A percentile compares a stretch with the other conserved stretches of the same genome.
Conservation (phyloP, 257 asterid species). For the Jacaranda mimosifolia region DNA sequence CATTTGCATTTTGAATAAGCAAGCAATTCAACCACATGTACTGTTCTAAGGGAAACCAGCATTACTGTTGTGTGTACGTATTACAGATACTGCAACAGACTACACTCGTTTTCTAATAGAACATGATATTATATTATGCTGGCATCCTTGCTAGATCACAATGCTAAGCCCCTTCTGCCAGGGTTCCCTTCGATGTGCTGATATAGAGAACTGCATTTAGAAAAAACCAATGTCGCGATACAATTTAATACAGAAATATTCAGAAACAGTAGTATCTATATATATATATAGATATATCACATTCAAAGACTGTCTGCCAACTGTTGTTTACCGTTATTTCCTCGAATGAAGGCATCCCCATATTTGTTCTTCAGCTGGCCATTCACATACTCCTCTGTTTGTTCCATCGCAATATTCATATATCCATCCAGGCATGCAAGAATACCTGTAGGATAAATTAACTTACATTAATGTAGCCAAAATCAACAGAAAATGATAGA, state of each 20-base stretch:
- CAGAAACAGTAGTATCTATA: neutral
- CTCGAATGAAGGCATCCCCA: conserved; percentile 97
- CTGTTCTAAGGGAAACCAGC: neutral
- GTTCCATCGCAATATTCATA: conserved; percentile 99
- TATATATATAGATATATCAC: too few relatives aligned
- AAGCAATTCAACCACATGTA: conserved; percentile 23
- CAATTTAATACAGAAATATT: neutral
- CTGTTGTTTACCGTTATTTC: conserved; percentile 77
- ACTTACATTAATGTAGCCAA: neutral
- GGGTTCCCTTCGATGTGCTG: conserved; percentile 91
- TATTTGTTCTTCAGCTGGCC: conserved; percentile 96
- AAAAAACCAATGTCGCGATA: conserved; percentile 10
- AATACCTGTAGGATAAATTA: conserved; percentile 59
- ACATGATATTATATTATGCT: conserved; percentile 10
- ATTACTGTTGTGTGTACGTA: conserved; percentile 3
- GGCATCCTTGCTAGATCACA: conserved; percentile 4
- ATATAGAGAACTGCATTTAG: conserved; percentile 85
- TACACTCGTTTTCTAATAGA: neutral
- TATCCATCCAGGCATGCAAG: conserved; percentile 98
- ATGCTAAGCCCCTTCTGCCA: conserved; percentile 83
- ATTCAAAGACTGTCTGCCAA: neutral
- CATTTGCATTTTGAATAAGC: conserved; percentile 1
- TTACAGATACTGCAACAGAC: conserved; percentile 32
- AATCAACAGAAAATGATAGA: neutral
- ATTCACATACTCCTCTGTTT: conserved; percentile 96